A percentile compares a stretch with the other conserved stretches of the same genome.
Conservation (phyloP, 116 monocot species). For the Trichopus zeylanicus region DNA sequence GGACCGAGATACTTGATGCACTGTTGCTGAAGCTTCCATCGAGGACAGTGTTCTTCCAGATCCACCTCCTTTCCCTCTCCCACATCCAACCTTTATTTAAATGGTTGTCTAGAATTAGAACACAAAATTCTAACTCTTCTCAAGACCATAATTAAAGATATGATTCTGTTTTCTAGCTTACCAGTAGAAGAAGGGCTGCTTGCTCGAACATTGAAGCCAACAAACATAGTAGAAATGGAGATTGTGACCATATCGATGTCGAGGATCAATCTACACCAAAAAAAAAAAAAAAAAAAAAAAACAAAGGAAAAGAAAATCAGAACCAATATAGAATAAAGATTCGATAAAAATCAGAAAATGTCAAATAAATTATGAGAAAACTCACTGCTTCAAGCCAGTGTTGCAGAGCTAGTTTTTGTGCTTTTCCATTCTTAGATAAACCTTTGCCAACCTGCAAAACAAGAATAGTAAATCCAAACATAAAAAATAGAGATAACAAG, state of each 20-base stretch:
- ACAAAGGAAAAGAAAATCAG: too few relatives aligned
- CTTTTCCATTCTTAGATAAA: conserved; percentile 75
- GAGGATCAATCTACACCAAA: conserved; percentile 61
- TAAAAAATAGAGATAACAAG: too few relatives aligned
- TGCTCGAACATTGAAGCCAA: conserved; percentile 77
- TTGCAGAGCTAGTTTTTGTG: conserved; percentile 84
- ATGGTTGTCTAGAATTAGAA: not conserved
- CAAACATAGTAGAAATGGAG: conserved; percentile 74
- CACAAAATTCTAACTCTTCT: too few relatives aligned
- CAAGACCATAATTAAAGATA: too few relatives aligned
- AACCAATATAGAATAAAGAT: too few relatives aligned
- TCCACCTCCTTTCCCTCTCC: conserved; percentile 83
- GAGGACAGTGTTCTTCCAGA: conserved; percentile 45
- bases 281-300: not conserved
- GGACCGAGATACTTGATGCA: conserved; percentile 93
- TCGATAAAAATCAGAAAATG: not conserved
- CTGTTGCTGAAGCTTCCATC: conserved; percentile 71
- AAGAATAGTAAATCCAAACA: not conserved
- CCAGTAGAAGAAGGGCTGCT: conserved; percentile 99
- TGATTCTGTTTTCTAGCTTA: conserved; percentile 12
- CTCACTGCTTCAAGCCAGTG: conserved; percentile 94
- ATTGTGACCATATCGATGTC: conserved; percentile 96
- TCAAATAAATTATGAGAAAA: not conserved
- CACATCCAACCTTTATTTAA: conserved; percentile 69
- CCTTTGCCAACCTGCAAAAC: conserved; percentile 78